phyloP scores from a whole-genome alignment of 2,329 filamentous ascomycete genomes.

The Fusarium sp. region DNA sequence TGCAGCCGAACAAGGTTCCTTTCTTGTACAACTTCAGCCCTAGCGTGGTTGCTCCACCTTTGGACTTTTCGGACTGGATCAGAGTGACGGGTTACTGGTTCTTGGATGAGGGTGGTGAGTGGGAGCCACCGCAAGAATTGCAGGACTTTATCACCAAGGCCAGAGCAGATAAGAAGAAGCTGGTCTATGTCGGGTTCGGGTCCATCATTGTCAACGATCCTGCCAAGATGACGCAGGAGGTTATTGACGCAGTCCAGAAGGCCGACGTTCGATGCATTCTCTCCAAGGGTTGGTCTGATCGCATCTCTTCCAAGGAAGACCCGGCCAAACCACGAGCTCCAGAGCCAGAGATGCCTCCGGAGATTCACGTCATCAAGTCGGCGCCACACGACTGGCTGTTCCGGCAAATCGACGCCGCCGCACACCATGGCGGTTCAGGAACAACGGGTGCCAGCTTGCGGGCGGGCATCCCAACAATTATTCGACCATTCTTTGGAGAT shows the following conservation, averaged over 20 bases:
- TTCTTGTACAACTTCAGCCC: constrained; percentile 98
- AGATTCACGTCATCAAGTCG: constrained; percentile 89
- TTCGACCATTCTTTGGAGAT: constrained; percentile 97
- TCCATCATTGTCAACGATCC: constrained; percentile 95
- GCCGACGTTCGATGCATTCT: constrained; percentile 95
- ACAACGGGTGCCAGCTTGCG: constrained; percentile 94
- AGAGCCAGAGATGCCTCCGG: constrained; percentile 76
- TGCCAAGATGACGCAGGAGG: constrained; percentile 88
- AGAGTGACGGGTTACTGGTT: constrained; percentile 99
- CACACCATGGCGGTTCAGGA: constrained; percentile 93
- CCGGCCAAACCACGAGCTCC: constrained; percentile 64
- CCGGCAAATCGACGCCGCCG: constrained; percentile 90
- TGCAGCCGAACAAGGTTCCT: constrained; percentile 97
- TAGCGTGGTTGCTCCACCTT: constrained; percentile 89
- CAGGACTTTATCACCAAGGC: constrained; percentile 86
- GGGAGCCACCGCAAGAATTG: constrained; percentile 81
- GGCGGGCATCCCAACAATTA: constrained; percentile 91
- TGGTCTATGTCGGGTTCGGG: constrained; percentile 97
- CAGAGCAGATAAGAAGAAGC: constrained; percentile 83
- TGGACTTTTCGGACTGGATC: constrained; percentile 98
- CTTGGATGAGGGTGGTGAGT: constrained; percentile 79
- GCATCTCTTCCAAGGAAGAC: constrained; percentile 65
- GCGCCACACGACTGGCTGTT: constrained; percentile 99
- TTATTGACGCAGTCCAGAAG: constrained; percentile 90
- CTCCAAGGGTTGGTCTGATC: constrained; percentile 97